Evolutionary conservation across 306 rosid species (phyloP).

Genomic region (Inga leiocalycina): DNA sequence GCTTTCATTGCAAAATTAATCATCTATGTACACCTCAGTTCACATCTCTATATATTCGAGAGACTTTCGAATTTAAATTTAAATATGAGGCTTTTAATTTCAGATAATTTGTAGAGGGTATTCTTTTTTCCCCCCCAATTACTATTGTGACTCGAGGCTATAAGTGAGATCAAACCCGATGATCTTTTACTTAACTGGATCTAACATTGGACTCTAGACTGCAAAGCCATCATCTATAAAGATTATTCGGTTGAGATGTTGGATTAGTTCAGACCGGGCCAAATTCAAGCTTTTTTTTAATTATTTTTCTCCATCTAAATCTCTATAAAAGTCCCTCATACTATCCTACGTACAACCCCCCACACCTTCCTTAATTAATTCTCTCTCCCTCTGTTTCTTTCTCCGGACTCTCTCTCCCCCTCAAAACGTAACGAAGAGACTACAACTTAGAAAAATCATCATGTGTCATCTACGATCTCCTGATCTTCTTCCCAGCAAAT

Average conservation of each 20-base stretch:
- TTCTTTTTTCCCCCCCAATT: too few relatives aligned
- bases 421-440: constrained; percentile 24
- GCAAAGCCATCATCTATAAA: not conserved
- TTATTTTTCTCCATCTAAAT: not conserved
- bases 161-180: too few relatives aligned
- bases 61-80: not conserved
- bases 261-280: not conserved
- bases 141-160: too few relatives aligned
- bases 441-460: constrained; percentile 18
- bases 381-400: not conserved
- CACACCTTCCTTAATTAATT: not conserved
- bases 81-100: not conserved
- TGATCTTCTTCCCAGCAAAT: constrained; percentile 33
- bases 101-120: not conserved
- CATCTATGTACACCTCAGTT: not conserved
- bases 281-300: not conserved
- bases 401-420: not conserved
- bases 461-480: constrained; percentile 41
- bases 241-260: not conserved
- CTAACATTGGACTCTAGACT: too few relatives aligned
- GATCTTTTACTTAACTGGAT: too few relatives aligned
- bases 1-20: not conserved
- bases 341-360: not conserved
- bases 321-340: constrained; percentile 46
- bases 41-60: not conserved